Percentiles rank a stretch among this genome's conserved stretches.
Conservation (phyloP, 2,329 filamentous ascomycete species). For the Paecilomyces formosus region DNA sequence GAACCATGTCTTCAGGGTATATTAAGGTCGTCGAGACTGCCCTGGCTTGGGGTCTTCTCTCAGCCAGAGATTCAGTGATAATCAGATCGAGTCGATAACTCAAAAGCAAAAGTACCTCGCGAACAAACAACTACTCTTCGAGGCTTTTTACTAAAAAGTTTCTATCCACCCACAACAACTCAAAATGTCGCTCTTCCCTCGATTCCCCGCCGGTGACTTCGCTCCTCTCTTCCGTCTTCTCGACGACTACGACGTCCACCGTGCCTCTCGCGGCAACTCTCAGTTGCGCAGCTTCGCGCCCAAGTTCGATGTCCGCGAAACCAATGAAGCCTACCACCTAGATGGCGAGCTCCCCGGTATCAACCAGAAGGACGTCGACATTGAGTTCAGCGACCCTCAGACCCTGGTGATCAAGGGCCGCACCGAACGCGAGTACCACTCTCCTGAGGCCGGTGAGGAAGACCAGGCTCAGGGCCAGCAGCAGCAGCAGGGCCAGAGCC, state of each 20-base stretch:
- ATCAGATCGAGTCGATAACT: background rate
- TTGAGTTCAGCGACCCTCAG: constrained; percentile 42
- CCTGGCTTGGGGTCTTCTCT: background rate
- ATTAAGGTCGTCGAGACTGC: background rate
- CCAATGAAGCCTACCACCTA: constrained; percentile 36
- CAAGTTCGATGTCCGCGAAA: constrained; percentile 42
- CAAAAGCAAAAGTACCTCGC: no score
- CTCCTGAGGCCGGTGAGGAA: constrained; percentile 31
- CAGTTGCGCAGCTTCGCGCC: constrained; percentile 29
- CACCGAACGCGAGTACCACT: constrained; percentile 29
- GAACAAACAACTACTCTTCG: background rate
- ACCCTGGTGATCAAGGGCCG: constrained; percentile 41
- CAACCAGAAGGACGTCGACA: constrained; percentile 37
- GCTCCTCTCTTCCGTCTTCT: constrained; percentile 40
- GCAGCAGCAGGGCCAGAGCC: constrained; percentile 6
- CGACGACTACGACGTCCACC: constrained; percentile 36
- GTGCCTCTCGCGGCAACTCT: constrained; percentile 12
- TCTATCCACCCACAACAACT: background rate
- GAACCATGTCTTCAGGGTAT: background rate
- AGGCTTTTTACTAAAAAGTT: background rate
- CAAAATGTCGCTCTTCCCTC: constrained; percentile 29
- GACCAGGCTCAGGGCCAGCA: constrained; percentile 17
- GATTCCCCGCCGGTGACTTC: constrained; percentile 28
- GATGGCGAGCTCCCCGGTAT: constrained; percentile 44
- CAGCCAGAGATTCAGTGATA: background rate